phyloP scores from a whole-genome alignment of 495 filamentous ascomycete genomes.

The Parmelia sp. region DNA sequence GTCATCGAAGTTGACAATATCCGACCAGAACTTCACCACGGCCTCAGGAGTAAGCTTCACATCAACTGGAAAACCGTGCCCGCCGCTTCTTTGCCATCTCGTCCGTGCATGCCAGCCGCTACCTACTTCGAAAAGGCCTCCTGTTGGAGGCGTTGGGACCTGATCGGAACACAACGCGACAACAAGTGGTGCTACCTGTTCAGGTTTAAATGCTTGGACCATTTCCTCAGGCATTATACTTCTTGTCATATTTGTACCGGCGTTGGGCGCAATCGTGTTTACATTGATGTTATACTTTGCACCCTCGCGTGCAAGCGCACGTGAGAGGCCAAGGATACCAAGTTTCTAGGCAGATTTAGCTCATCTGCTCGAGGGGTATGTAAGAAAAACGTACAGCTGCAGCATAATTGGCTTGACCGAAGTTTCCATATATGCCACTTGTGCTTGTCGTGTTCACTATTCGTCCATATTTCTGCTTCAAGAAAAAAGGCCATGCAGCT shows the following conservation, averaged over 20 bases:
- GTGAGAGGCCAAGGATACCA: constrained; percentile 91
- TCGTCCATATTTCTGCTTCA: constrained; percentile 98
- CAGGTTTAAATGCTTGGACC: constrained; percentile 98
- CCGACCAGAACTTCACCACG: constrained; percentile 68
- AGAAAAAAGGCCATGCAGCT: constrained; percentile 95
- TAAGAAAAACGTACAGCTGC: constrained; percentile 60
- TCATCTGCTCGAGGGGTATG: background rate
- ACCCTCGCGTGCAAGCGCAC: constrained; percentile 87
- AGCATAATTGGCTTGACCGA: constrained; percentile 96
- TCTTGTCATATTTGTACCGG: constrained; percentile 91
- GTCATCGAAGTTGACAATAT: constrained; percentile 83
- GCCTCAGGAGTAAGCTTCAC: constrained; percentile 80
- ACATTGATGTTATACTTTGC: constrained; percentile 97
- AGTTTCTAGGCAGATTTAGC: constrained; percentile 51
- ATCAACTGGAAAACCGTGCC: constrained; percentile 88
- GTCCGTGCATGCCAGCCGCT: constrained; percentile 90
- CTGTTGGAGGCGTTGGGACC: constrained; percentile 73
- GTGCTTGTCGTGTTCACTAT: constrained; percentile 95
- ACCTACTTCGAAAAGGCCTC: constrained; percentile 91
- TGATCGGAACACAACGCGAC: constrained; percentile 84
- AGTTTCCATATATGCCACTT: constrained; percentile 97
- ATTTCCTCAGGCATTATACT: constrained; percentile 96
- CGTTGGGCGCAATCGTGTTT: constrained; percentile 97
- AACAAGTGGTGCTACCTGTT: constrained; percentile 93
- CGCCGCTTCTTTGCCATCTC: constrained; percentile 89